Base-by-base conservation (phyloP, 306 rosid genomes). In the Lagenaria siceraria region DNA sequence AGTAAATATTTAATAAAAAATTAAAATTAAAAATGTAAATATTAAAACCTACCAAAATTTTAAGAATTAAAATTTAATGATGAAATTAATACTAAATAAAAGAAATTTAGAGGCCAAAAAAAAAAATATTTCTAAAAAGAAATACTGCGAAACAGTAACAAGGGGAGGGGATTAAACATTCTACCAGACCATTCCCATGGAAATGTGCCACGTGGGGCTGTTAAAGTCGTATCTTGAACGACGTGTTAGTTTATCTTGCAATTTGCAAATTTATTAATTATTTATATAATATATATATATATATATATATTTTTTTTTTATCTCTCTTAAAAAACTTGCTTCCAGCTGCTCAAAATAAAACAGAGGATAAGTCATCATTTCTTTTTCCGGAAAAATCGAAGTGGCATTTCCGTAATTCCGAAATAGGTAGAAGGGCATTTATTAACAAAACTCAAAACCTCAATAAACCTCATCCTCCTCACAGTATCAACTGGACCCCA, bases 401-500 rank as follows among this genome's bases (percentile, higher is more conserved):
- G 42, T 72, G 8, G 61, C 61, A 49, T 72, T 72, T 18, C 33
- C 61, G 77, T 72, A 72, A 72, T 72, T 72, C 0, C 0, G 13
- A 8, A 2, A 5, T 8, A 72, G 0, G 5, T 0, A 49, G 0
- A 49, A 24, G 77, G 61, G 46, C 24, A 72, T 27, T 72, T 72
- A 15, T 27, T 49, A 29, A 0, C 27, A 9, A 18, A 70, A 48
- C 61, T 51, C 77, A 49, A 69, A 72, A 66, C 74, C 74, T 66
- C 74, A 66, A 43, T 13, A 43, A 72, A 17, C 77, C 77, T 72
- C 77, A 49, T 72, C 77, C 61, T 48, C 25, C 0, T 25, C 77
- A 29, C 43, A 72, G 77, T 48, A 72, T 72, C 77, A 49, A 18
- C 25, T 24, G 27, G 77, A 18, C 76, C 77, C 77, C 55, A 68